A percentile compares a stretch with the other conserved stretches of the same genome.
Conservation (phyloP, 2,329 filamentous ascomycete species). For the Microdochium trichocladiopsis region DNA sequence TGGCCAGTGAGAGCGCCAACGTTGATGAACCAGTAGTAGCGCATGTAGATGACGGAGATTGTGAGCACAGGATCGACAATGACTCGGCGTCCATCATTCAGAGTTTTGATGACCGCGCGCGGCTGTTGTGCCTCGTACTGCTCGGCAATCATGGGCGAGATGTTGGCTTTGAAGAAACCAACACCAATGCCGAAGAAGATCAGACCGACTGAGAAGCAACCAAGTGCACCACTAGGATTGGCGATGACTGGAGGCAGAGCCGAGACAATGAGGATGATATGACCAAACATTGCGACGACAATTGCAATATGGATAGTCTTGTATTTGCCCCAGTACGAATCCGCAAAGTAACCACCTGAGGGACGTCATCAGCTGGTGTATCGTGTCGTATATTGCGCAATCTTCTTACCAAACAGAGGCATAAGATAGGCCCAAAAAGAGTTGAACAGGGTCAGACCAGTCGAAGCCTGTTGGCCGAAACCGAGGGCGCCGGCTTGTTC, state of each 20-base stretch:
- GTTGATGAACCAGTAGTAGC: slow-evolving; percentile 68
- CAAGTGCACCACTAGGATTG: slow-evolving; percentile 42
- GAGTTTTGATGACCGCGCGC: slow-evolving; percentile 38
- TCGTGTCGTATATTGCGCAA: not conserved
- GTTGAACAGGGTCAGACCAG: slow-evolving; percentile 19
- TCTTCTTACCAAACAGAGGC: slow-evolving; percentile 18
- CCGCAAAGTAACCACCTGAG: slow-evolving; percentile 41
- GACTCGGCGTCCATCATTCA: slow-evolving; percentile 47
- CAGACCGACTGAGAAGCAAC: slow-evolving; percentile 49
- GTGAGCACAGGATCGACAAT: slow-evolving; percentile 55
- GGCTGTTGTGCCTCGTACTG: slow-evolving; percentile 42
- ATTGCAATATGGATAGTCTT: slow-evolving; percentile 55
- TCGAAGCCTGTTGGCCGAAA: slow-evolving; percentile 25
- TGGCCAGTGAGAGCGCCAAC: slow-evolving; percentile 55
- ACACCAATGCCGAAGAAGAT: slow-evolving; percentile 57
- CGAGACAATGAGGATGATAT: slow-evolving; percentile 51
- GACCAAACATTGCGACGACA: slow-evolving; percentile 48
- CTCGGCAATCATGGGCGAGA: slow-evolving; percentile 56
- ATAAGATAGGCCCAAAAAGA: slow-evolving; percentile 22
- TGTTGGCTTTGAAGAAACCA: slow-evolving; percentile 62
- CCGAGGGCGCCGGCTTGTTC: slow-evolving; percentile 46
- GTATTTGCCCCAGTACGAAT: slow-evolving; percentile 56
- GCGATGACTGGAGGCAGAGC: slow-evolving; percentile 50
- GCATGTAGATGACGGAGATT: slow-evolving; percentile 50
- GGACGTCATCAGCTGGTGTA: not conserved